Evolutionary conservation across 2,329 filamentous ascomycete genomes (phyloP), one percentile per base, ranked within the genome.

Genomic region (Stagonosporopsis rhizophila): DNA sequence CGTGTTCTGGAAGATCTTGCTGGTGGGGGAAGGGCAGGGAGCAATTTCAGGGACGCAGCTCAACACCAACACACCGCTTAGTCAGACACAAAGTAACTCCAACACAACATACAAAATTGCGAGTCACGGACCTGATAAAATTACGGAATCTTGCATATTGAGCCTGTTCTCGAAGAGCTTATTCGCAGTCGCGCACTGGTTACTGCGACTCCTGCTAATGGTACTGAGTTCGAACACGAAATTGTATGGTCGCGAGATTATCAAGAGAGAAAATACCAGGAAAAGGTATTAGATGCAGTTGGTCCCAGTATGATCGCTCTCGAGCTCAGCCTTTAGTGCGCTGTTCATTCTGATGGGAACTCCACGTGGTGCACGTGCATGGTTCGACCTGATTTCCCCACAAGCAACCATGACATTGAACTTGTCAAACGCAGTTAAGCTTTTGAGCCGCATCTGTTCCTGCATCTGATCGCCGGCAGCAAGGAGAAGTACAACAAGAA

Each of bases 371-470:
- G 66, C 65, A 67, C 65, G 66, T 69, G 66, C 64, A 52, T 61
- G 44, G 64, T 58, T 62, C 49, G 56, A 46, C 30, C 41, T 34
- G 47, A 39, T 58, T 56, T 62, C 63, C 55, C 55, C 55, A 52
- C 50, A 52, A 39, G 39, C 49, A 40, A 53, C 49, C 40, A 53
- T 58, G 56, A 53, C 56, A 50, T 45, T 32, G 56, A 49, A 58
- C 50, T 50, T 52, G 56, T 54, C 56, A 50, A 58, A 58, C 50
- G 34, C 44, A 58, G 56, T 65, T 67, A 72, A 74, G 72, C 71
- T 58, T 69, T 72, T 66, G 60, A 73, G 70, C 69, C 70, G 68
- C 70, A 72, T 66, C 47, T 66, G 70, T 71, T 67, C 70, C 71
- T 73, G 68, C 72, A 70, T 62, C 44, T 60, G 70, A 73, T 72